Percentiles rank a stretch among this genome's conserved stretches.
These are phyloP conservation scores for Saccharomycopsis crataegensis DNA, from an alignment of 1,139 yeast species.

Conservation along the genomic window DNA sequence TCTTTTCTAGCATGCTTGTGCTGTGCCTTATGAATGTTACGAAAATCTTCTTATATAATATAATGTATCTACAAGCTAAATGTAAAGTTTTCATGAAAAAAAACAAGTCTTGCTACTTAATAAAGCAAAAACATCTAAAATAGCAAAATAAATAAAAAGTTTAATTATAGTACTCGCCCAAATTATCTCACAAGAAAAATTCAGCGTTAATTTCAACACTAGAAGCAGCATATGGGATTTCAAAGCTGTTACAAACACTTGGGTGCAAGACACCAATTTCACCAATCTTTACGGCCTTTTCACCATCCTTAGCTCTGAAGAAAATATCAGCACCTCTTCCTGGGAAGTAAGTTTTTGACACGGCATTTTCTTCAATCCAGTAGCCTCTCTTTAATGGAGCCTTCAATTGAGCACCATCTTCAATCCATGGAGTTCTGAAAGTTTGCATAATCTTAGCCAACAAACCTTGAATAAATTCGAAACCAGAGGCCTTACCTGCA, in stretches of 20 bases:
- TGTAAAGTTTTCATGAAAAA: too few species aligned
- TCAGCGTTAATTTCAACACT: constrained; percentile 87
- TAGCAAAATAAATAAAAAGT: too few species aligned
- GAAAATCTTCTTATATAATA: too few species aligned
- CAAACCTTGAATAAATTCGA: constrained; percentile 90
- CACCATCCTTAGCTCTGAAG: constrained; percentile 60
- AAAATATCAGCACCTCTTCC: constrained; percentile 92
- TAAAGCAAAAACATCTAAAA: too few species aligned
- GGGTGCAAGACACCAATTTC: constrained; percentile 94
- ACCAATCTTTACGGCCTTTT: constrained; percentile 58
- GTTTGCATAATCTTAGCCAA: constrained; percentile 95
- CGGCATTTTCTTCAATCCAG: constrained; percentile 71
- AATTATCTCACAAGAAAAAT: constrained; percentile 49
- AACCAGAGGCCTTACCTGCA: constrained; percentile 93
- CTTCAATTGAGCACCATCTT: constrained; percentile 41
- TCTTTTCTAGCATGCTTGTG: too few species aligned
- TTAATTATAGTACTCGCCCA: too few species aligned
- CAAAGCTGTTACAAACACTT: constrained; percentile 78
- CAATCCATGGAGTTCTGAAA: constrained; percentile 81
- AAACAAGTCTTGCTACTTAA: too few species aligned
- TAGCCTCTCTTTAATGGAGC: constrained; percentile 58
- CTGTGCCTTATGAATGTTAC: too few species aligned
- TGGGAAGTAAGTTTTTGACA: constrained; percentile 78
- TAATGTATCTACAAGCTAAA: too few species aligned
- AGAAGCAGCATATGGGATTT: constrained; percentile 89